Conservation (phyloP, 768 basidiomycete genomes). For the Naganishia kalamii region DNA sequence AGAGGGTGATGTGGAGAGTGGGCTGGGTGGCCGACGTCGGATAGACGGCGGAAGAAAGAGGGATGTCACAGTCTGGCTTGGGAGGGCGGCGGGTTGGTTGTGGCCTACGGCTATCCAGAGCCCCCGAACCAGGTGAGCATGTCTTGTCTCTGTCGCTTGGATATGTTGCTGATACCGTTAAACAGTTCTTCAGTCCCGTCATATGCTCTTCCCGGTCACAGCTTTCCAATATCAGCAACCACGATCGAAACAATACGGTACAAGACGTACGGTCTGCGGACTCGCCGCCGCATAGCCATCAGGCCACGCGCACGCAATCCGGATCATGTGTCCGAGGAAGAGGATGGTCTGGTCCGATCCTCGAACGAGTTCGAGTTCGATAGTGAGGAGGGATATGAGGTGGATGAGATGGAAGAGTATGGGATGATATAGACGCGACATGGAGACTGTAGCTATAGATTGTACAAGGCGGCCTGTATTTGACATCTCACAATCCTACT, state of each 20-base stretch:
- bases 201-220: neutral
- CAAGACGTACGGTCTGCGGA: conserved; percentile 3
- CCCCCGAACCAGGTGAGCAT: neutral
- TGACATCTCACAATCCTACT: too few relatives aligned
- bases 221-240: neutral
- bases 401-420: neutral
- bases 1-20: neutral
- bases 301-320: neutral
- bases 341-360: neutral
- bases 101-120: neutral
- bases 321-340: neutral
- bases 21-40: neutral
- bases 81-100: neutral
- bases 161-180: neutral
- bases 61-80: neutral
- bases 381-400: conserved; percentile 9
- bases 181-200: neutral
- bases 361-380: conserved; percentile 11
- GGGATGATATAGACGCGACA: neutral
- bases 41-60: neutral
- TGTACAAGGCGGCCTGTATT: too few relatives aligned
- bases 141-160: neutral
- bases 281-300: neutral
- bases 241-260: neutral
- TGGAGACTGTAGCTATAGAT: too few relatives aligned